Conservation (phyloP, 2,329 filamentous ascomycete genomes). For the Aspergillus transmontanensis region DNA sequence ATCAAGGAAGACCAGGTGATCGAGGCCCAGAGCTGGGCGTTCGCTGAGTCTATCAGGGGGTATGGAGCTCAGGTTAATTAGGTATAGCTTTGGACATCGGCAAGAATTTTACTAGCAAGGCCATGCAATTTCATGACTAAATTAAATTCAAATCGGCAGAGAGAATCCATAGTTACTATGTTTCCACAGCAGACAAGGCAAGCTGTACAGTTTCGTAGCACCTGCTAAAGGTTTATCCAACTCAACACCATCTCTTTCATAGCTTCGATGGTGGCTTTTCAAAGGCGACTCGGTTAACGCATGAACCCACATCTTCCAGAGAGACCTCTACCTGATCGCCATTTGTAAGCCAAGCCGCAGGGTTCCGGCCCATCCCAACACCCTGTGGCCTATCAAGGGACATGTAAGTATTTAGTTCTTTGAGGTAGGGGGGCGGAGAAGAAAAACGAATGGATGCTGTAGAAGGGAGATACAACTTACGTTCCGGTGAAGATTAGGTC, state of each 20-base stretch:
- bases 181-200: background rate
- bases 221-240: background rate
- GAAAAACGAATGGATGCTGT: background rate
- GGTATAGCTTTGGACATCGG: slow-evolving; percentile 35
- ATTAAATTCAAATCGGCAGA: background rate
- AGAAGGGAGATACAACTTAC: slow-evolving; percentile 34
- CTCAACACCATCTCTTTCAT: slow-evolving; percentile 17
- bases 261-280: slow-evolving; percentile 45
- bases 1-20: slow-evolving; percentile 82
- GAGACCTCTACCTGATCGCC: slow-evolving; percentile 71
- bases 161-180: background rate
- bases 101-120: slow-evolving; percentile 16
- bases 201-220: background rate
- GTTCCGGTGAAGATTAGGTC: slow-evolving; percentile 49
- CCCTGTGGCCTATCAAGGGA: slow-evolving; percentile 59
- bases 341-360: slow-evolving; percentile 69
- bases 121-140: slow-evolving; percentile 27
- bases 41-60: slow-evolving; percentile 90
- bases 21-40: slow-evolving; percentile 96
- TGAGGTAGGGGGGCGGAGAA: too few species aligned
- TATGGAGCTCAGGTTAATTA: slow-evolving; percentile 81
- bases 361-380: slow-evolving; percentile 70
- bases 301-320: slow-evolving; percentile 66
- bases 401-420: background rate
- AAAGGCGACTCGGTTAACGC: slow-evolving; percentile 45